A percentile compares a stretch with the other conserved stretches of the same genome.
Evolutionary conservation across 441 rosid genomes (phyloP).

Genomic region (California macrophylla): DNA sequence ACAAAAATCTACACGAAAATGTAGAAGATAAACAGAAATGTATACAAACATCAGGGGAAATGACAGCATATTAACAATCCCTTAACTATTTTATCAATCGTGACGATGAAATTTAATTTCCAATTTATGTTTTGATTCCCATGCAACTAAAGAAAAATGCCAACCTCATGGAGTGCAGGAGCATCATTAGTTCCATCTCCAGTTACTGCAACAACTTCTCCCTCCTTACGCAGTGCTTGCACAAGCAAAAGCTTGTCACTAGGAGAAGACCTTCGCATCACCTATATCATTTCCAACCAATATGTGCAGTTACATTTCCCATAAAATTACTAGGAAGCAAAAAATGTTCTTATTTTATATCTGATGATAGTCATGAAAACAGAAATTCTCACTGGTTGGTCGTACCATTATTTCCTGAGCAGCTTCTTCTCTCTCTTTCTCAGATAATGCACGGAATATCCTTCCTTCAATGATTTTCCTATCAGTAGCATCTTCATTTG

Average conservation of each 20-base stretch:
- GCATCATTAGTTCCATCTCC: constrained; percentile 99
- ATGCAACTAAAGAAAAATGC: not conserved
- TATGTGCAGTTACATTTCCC: constrained; percentile 1
- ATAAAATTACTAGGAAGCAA: constrained; percentile 9
- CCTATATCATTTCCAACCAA: constrained; percentile 34
- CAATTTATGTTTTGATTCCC: not conserved
- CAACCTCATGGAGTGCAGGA: constrained; percentile 93
- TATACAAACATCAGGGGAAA: not conserved
- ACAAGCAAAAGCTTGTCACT: constrained; percentile 89
- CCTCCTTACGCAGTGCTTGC: constrained; percentile 65
- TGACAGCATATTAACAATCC: not conserved
- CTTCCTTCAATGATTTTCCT: constrained; percentile 77
- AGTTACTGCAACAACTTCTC: constrained; percentile 90
- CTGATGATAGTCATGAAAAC: not conserved
- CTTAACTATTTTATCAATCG: not conserved
- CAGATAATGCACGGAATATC: constrained; percentile 53
- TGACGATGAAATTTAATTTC: not conserved
- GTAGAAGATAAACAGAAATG: not conserved
- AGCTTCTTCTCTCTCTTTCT: constrained; percentile 42
- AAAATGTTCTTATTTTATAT: not conserved
- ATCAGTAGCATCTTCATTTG: constrained; percentile 51
- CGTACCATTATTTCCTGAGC: constrained; percentile 69
- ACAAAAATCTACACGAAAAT: not conserved
- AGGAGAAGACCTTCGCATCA: constrained; percentile 94
- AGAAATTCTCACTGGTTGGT: not conserved